Evolutionary conservation across 352 stramenopile species (phyloP).

Genomic region (Phytophthora tubulina): DNA sequence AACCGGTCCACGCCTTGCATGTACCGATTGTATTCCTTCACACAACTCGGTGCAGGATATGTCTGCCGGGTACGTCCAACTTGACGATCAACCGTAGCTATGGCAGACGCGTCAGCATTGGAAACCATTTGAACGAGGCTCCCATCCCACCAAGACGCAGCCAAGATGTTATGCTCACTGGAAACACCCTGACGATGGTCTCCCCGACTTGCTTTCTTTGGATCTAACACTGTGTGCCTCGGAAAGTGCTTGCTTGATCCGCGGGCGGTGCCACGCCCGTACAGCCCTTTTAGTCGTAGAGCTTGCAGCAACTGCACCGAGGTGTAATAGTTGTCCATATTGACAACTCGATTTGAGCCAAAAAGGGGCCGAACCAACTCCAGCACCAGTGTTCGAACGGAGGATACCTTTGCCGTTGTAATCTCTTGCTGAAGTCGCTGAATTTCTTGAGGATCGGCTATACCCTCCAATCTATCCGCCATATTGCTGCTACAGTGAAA

Average conservation of each 20-base stretch:
- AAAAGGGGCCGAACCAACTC: conserved; percentile 31
- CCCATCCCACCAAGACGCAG: conserved; percentile 37
- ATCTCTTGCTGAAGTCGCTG: not conserved
- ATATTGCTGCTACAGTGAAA: conserved; percentile 38
- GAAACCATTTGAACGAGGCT: conserved; percentile 36
- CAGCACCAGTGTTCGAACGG: conserved; percentile 33
- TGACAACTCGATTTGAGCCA: conserved; percentile 33
- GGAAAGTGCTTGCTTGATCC: conserved; percentile 35
- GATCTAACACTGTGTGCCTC: conserved; percentile 23
- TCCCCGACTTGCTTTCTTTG: conserved; percentile 2
- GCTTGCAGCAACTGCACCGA: conserved; percentile 29
- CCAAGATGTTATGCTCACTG: conserved; percentile 25
- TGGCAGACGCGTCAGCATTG: conserved; percentile 32
- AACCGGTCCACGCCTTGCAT: conserved; percentile 17
- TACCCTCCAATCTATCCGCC: conserved; percentile 25
- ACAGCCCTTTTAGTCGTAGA: conserved; percentile 26
- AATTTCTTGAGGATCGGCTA: not conserved
- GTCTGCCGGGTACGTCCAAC: conserved; percentile 1
- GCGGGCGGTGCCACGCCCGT: conserved; percentile 31
- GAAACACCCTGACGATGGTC: conserved; percentile 15
- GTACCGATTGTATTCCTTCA: conserved; percentile 16
- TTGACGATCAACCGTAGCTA: conserved; percentile 22
- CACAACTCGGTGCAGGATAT: conserved; percentile 8
- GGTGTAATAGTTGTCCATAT: conserved; percentile 47
- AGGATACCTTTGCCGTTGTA: not conserved